These are phyloP conservation scores for Actinomucor elegans DNA, from an alignment of 371 early-diverging fungal species.

Conservation along the genomic window DNA sequence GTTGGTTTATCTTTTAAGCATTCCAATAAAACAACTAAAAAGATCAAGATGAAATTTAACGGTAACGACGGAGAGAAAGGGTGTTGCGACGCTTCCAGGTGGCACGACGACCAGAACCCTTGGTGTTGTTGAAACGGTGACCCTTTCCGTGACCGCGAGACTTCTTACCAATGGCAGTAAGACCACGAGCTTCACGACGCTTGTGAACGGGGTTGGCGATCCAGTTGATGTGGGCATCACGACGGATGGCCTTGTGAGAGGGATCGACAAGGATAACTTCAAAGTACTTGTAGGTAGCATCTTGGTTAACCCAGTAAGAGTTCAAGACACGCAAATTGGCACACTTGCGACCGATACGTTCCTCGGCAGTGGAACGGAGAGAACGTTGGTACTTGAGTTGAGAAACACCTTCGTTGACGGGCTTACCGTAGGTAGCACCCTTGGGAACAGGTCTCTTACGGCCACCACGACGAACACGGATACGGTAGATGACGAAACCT, in stretches of 20 bases:
- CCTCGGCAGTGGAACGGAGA: slow-evolving; percentile 93
- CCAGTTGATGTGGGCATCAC: slow-evolving; percentile 99
- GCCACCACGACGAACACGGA: slow-evolving; percentile 98
- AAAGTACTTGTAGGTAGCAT: slow-evolving; percentile 98
- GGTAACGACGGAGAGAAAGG: slow-evolving; percentile 80
- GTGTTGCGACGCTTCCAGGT: slow-evolving; percentile 80
- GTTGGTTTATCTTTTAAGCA: not conserved
- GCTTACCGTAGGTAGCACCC: slow-evolving; percentile 98
- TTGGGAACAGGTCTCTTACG: slow-evolving; percentile 96
- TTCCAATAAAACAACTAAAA: not conserved
- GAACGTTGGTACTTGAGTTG: slow-evolving; percentile 97
- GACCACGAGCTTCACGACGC: slow-evolving; percentile 98
- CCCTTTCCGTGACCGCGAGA: slow-evolving; percentile 98
- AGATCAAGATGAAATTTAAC: slow-evolving; percentile 49
- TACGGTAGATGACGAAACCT: slow-evolving; percentile 97
- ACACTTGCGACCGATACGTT: slow-evolving; percentile 95
- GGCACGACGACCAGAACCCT: slow-evolving; percentile 91
- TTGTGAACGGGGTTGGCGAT: slow-evolving; percentile 97
- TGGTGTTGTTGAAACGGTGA: slow-evolving; percentile 96
- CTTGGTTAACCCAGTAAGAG: slow-evolving; percentile 99
- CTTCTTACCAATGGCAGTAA: slow-evolving; percentile 97
- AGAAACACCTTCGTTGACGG: slow-evolving; percentile 95
- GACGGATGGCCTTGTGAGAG: slow-evolving; percentile 94
- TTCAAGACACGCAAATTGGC: slow-evolving; percentile 95
- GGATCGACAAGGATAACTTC: slow-evolving; percentile 99